Evolutionary conservation across 768 basidiomycete species (phyloP).

Genomic region (Mycena polygramma): DNA sequence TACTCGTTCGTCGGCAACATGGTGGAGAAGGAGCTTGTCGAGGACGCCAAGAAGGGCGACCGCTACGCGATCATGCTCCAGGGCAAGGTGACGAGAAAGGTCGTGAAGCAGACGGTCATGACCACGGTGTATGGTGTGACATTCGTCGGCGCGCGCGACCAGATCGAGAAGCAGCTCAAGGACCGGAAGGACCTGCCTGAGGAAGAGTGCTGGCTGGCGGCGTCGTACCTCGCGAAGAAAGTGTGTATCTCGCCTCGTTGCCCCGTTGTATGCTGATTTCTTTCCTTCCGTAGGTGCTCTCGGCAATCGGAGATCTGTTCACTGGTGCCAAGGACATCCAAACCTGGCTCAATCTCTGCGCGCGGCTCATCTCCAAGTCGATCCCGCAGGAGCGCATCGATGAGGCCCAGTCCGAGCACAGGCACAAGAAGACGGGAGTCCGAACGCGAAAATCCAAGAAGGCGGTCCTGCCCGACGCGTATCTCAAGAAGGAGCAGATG

Average conservation of each 20-base stretch:
- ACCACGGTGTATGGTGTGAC: conserved; percentile 99
- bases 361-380: conserved; percentile 88
- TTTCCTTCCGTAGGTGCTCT: conserved; percentile 63
- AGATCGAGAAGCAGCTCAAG: conserved; percentile 91
- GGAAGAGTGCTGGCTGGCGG: conserved; percentile 80
- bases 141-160: conserved; percentile 92
- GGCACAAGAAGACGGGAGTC: conserved; percentile 25
- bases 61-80: conserved; percentile 70
- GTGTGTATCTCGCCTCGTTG: conserved; percentile 50
- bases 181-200: conserved; percentile 79
- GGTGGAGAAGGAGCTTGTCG: conserved; percentile 77
- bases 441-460: conserved; percentile 23
- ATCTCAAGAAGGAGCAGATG: conserved; percentile 91
- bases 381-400: conserved; percentile 79
- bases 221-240: conserved; percentile 85
- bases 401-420: conserved; percentile 53
- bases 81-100: conserved; percentile 90
- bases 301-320: conserved; percentile 93
- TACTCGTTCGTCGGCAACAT: conserved; percentile 92
- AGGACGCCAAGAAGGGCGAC: conserved; percentile 67
- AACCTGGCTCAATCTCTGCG: conserved; percentile 88
- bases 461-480: conserved; percentile 45
- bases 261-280: conserved; percentile 9
- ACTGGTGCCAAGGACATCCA: conserved; percentile 93
- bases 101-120: conserved; percentile 99